Evolutionary conservation across 768 basidiomycete genomes (phyloP).

Genomic region (Trametes gibbosa): DNA sequence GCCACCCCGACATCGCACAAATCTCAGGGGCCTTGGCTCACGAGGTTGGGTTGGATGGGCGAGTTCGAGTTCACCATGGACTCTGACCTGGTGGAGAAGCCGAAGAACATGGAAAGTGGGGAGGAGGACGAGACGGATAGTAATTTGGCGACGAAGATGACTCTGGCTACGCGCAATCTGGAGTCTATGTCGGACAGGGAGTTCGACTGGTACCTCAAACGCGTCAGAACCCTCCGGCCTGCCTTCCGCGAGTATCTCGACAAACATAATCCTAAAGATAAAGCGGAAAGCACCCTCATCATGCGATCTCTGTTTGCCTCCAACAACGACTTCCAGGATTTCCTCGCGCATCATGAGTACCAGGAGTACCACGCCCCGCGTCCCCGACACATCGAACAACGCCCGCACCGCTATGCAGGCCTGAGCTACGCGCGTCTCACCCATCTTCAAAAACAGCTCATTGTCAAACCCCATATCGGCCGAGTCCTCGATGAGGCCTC

Average conservation of each 20-base stretch:
- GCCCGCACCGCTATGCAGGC: conserved; percentile 63
- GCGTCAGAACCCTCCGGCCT: conserved; percentile 54
- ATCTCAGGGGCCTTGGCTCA: conserved; percentile 36
- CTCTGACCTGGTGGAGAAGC: conserved; percentile 39
- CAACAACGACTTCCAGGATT: conserved; percentile 27
- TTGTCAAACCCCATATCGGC: conserved; percentile 54
- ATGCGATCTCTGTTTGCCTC: conserved; percentile 6
- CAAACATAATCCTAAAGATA: conserved; percentile 18
- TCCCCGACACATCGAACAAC: conserved; percentile 50
- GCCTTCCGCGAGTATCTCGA: conserved; percentile 50
- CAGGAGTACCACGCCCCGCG: conserved; percentile 22
- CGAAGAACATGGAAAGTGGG: conserved; percentile 2
- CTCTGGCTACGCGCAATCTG: conserved; percentile 42
- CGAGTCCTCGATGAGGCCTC: conserved; percentile 36
- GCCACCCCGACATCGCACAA: conserved; percentile 33
- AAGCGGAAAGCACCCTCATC: conserved; percentile 1
- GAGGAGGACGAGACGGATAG: background rate
- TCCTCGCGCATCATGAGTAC: conserved; percentile 37
- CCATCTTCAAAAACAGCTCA: conserved; percentile 50
- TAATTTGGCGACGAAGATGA: background rate
- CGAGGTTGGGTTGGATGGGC: conserved; percentile 36
- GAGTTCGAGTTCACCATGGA: conserved; percentile 37
- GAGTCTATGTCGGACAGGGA: conserved; percentile 55
- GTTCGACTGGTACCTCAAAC: conserved; percentile 59
- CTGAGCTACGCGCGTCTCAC: conserved; percentile 58